These are phyloP conservation scores for Alternaria sp. DNA, from an alignment of 2,329 filamentous ascomycete species.

Conservation along the genomic window DNA sequence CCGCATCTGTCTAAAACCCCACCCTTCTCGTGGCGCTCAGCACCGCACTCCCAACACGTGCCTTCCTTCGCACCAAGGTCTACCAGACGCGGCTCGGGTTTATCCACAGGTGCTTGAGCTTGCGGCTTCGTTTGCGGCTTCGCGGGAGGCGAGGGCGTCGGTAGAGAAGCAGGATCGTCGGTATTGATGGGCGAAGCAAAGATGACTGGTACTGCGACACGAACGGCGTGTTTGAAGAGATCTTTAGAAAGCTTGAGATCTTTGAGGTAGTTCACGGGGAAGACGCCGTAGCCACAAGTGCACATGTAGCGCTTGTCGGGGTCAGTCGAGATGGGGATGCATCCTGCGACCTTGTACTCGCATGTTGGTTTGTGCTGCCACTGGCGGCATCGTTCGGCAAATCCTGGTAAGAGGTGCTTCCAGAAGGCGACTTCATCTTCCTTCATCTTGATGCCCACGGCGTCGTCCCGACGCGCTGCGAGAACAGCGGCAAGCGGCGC, in stretches of 20 bases:
- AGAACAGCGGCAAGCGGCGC: not conserved
- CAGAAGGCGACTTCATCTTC: not conserved
- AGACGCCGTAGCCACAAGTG: not conserved
- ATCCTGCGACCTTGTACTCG: not conserved
- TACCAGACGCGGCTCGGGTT: not conserved
- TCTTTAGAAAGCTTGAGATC: not conserved
- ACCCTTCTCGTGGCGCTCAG: slow-evolving; percentile 48
- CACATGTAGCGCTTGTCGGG: not conserved
- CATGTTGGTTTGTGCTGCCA: not conserved
- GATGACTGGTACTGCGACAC: not conserved
- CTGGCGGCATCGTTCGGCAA: not conserved
- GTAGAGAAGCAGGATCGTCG: not conserved
- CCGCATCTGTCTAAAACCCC: not conserved
- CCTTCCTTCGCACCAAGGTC: slow-evolving; percentile 6
- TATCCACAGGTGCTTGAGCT: not conserved
- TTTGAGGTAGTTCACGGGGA: not conserved
- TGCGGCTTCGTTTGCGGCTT: not conserved
- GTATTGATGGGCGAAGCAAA: not conserved
- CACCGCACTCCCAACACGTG: slow-evolving; percentile 17
- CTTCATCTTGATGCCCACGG: not conserved
- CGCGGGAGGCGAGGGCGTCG: not conserved
- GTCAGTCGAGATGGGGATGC: not conserved
- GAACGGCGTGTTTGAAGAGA: not conserved
- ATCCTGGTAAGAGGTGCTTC: not conserved
- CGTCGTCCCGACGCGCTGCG: not conserved